Base-by-base conservation (phyloP, 306 rosid species). In the Ziziphus jujuba region DNA sequence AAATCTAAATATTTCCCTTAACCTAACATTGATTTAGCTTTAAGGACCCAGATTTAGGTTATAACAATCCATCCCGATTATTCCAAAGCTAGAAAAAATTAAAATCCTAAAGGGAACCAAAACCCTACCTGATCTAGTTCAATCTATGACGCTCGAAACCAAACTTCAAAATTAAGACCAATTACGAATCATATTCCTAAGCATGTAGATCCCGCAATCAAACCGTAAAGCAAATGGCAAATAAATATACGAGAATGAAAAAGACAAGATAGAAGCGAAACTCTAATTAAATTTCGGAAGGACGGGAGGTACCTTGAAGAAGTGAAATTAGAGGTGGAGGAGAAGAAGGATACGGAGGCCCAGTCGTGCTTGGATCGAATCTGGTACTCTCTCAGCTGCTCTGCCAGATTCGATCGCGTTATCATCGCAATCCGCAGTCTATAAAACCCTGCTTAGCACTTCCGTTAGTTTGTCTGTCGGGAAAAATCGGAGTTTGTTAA, bases 351-450 rank as follows among this genome's bases (percentile, higher is more conserved):
- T 82, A 90, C 81, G 76, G 97, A 88, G 45, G 99, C 95, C 99
- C 97, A 90, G 23, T 95, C 97, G 72, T 85, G 96, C 75, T 95
- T 95, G 67, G 99, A 95, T 95, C 99, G 92, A 88, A 95, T 85
- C 90, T 95, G 99, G 79, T 95, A 95, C 78, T 95, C 99, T 51
- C 97, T 73, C 66, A 95, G 83, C 88, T 90, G 97, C 71, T 95
- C 99, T 13, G 90, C 99, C 71, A 95, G 96, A 90, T 95, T 95
- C 85, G 99, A 95, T 84, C 99, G 87, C 63, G 99, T 90, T 79
- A 95, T 95, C 99, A 95, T 95, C 68, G 73, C 80, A 22, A 20
- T 45, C 57, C 38, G 13, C 66, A 60, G 66, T 12, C 31, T 24
- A 77, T 59, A 34, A 47, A 51, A 21, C 74, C 56, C 38, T 70